A percentile compares a stretch with the other conserved stretches of the same genome.
Conservation (phyloP, 164 flowering plant species). For the Annona cherimola region DNA sequence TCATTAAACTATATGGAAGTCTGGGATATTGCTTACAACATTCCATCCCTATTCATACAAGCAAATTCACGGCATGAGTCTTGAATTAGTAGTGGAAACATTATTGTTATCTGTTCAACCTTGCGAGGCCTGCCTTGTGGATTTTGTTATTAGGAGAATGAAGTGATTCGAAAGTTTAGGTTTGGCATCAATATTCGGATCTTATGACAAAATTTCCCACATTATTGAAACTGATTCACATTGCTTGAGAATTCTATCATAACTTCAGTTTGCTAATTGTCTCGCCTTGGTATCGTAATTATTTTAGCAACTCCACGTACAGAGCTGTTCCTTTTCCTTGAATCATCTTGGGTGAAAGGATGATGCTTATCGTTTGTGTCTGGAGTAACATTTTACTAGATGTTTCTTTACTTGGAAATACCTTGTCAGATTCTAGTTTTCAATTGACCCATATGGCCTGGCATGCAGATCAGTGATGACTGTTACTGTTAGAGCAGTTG, state of each 20-base stretch:
- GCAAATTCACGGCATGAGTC: neutral
- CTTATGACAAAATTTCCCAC: too few species aligned
- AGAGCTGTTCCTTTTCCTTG: neutral
- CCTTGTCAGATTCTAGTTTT: neutral
- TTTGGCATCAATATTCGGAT: too few species aligned
- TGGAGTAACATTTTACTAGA: neutral
- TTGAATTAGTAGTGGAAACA: neutral
- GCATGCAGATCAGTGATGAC: neutral
- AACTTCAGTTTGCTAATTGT: neutral
- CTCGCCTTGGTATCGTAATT: neutral
- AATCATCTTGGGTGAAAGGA: neutral
- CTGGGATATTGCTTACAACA: too few species aligned
- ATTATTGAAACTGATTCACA: too few species aligned
- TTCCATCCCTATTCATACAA: neutral
- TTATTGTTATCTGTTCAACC: neutral
- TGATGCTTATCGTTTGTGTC: neutral
- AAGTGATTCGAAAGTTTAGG: neutral
- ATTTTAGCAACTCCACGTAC: neutral
- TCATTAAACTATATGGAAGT: too few species aligned
- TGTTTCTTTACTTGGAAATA: neutral
- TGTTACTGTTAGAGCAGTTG: neutral
- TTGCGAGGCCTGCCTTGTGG: neutral
- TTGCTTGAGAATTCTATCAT: too few species aligned
- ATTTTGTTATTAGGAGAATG: neutral
- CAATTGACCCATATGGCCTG: neutral